phyloP scores from a whole-genome alignment of 306 rosid species.

The Datisca glomerata region DNA sequence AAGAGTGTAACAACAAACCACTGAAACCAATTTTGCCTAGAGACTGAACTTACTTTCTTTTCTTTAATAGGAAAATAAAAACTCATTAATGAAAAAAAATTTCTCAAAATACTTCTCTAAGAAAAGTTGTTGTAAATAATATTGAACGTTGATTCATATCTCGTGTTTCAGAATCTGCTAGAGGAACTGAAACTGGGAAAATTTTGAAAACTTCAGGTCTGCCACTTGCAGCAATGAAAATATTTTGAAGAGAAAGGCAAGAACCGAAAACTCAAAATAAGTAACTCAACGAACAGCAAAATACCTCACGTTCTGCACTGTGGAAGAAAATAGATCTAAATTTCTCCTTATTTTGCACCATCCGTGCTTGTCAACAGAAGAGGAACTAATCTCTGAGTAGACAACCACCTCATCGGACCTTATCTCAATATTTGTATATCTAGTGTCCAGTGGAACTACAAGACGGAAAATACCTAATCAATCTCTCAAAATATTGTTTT shows the following conservation, averaged over 20 bases:
- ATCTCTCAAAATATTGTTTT: not conserved
- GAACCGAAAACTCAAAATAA: not conserved
- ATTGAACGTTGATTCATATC: not conserved
- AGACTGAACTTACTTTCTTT: too few relatives aligned
- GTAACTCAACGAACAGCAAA: not conserved
- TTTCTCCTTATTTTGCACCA: slow-evolving; percentile 76
- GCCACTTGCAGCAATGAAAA: not conserved
- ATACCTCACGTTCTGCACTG: slow-evolving; percentile 53
- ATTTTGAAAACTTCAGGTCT: not conserved
- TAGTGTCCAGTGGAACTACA: slow-evolving; percentile 55
- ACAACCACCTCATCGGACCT: slow-evolving; percentile 38
- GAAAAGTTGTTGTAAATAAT: too few relatives aligned
- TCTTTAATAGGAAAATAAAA: not conserved
- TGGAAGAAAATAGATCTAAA: slow-evolving; percentile 55
- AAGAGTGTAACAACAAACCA: too few relatives aligned
- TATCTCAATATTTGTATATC: slow-evolving; percentile 49
- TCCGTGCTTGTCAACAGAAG: slow-evolving; percentile 33
- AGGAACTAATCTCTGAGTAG: slow-evolving; percentile 35
- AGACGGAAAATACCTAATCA: slow-evolving; percentile 6
- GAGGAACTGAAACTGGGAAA: not conserved
- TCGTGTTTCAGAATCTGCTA: not conserved
- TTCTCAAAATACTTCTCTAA: too few relatives aligned
- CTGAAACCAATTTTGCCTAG: not conserved
- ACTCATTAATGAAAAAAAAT: too few relatives aligned
- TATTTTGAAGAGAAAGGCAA: not conserved